Conservation (phyloP, 2,329 filamentous ascomycete genomes). For the Stagonosporopsis cucurbitacearum region DNA sequence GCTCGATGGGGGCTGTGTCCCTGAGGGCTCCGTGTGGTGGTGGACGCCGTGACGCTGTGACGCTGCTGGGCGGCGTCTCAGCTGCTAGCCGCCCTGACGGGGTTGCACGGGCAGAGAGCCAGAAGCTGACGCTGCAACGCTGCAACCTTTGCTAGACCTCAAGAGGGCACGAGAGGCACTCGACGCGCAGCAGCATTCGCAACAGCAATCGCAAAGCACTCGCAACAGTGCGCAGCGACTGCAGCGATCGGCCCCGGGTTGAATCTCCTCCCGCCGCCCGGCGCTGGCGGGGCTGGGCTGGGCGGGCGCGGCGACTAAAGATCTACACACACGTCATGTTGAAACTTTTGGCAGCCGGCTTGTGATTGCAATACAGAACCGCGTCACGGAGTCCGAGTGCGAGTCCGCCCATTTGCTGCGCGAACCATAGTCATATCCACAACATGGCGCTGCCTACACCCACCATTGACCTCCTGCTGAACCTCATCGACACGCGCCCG, state of each 20-base stretch:
- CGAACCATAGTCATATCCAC: not conserved
- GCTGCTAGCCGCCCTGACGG: slow-evolving; percentile 11
- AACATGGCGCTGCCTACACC: slow-evolving; percentile 43
- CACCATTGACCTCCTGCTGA: slow-evolving; percentile 57
- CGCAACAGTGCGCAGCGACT: not conserved
- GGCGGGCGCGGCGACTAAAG: slow-evolving; percentile 5
- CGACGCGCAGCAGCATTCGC: not conserved
- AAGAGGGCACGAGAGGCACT: not conserved
- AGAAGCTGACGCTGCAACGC: slow-evolving; percentile 2
- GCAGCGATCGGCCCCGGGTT: slow-evolving; percentile 7
- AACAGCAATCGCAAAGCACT: not conserved
- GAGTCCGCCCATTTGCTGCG: not conserved
- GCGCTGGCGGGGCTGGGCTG: slow-evolving; percentile 9
- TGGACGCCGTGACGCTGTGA: too few relatives aligned
- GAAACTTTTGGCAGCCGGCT: not conserved
- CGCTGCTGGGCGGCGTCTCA: slow-evolving; percentile 17
- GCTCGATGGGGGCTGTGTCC: slow-evolving; percentile 13
- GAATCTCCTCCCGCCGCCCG: not conserved
- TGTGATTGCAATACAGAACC: slow-evolving; percentile 1
- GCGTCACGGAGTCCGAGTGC: slow-evolving; percentile 7
- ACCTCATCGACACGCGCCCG: slow-evolving; percentile 79
- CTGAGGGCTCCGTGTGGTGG: slow-evolving; percentile 9
- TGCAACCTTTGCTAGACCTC: not conserved
- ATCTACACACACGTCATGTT: slow-evolving; percentile 26
- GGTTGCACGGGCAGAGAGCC: slow-evolving; percentile 5